Percentiles rank a stretch among this genome's conserved stretches.
phyloP scores from a whole-genome alignment of 768 basidiomycete species.

The Tricholoma terreum region DNA sequence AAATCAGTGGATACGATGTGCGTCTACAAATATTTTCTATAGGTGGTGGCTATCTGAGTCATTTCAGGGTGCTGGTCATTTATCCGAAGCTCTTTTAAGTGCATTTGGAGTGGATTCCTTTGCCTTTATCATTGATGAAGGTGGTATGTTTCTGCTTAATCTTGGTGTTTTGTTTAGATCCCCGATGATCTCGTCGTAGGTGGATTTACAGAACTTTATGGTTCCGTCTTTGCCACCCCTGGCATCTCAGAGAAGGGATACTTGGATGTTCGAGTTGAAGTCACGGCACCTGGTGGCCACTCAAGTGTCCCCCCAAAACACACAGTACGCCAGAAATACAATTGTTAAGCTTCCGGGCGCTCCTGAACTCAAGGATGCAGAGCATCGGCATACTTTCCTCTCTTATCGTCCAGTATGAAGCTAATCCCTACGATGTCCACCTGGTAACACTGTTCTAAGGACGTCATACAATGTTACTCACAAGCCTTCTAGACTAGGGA shows the following conservation, averaged over 20 bases:
- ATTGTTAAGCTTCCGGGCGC: not conserved
- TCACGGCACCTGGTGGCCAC: slow-evolving; percentile 75
- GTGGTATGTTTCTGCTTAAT: slow-evolving; percentile 44
- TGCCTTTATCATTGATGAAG: slow-evolving; percentile 86
- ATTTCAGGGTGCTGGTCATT: slow-evolving; percentile 50
- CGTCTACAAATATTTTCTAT: not conserved
- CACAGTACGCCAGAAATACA: slow-evolving; percentile 45
- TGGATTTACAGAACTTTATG: slow-evolving; percentile 48
- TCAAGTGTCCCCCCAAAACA: slow-evolving; percentile 82
- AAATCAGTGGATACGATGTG: slow-evolving; percentile 52
- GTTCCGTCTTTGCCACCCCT: slow-evolving; percentile 55
- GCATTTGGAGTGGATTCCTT: slow-evolving; percentile 71
- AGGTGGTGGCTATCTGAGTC: not conserved
- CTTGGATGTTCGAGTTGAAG: slow-evolving; percentile 58
- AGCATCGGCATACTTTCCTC: slow-evolving; percentile 80
- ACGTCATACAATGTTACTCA: not conserved
- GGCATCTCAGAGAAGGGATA: slow-evolving; percentile 76
- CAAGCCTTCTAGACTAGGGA: slow-evolving; percentile 40
- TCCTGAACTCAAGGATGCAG: slow-evolving; percentile 29
- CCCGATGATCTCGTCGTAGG: slow-evolving; percentile 24
- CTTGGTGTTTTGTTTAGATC: not conserved
- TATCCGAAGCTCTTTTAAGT: slow-evolving; percentile 47
- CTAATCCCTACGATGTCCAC: slow-evolving; percentile 51
- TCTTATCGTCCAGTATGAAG: slow-evolving; percentile 66
- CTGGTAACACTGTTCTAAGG: slow-evolving; percentile 37